A percentile compares a stretch with the other conserved stretches of the same genome.
Conservation (phyloP, 176 grass and related monocot species). For the Tillandsia fasciculata region DNA sequence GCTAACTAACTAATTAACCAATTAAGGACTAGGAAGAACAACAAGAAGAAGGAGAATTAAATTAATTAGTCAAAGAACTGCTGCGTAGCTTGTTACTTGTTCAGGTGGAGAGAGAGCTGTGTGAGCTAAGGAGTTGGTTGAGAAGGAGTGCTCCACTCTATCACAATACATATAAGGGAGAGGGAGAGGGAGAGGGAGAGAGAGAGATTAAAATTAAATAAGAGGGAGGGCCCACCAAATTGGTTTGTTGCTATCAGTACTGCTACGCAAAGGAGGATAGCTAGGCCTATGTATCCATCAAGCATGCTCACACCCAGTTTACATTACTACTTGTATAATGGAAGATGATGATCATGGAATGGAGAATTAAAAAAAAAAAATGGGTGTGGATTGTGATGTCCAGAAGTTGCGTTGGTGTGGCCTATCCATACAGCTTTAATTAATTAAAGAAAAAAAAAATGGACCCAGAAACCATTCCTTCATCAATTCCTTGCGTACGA, state of each 20-base stretch:
- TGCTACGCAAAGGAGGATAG: background rate
- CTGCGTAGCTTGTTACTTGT: background rate
- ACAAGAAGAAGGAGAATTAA: too few relatives aligned
- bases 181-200: background rate
- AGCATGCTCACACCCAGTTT: background rate
- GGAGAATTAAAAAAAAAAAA: background rate
- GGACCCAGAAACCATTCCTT: too few relatives aligned
- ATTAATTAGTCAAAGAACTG: too few relatives aligned
- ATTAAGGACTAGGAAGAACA: background rate
- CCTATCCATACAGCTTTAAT: too few relatives aligned
- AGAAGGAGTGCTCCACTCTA: constrained; percentile 2
- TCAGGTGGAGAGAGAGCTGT: background rate
- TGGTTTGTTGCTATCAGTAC: constrained; percentile 15
- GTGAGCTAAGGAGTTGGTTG: background rate
- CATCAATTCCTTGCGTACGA: too few relatives aligned
- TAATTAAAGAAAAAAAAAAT: too few relatives aligned
- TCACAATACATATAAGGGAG: constrained; percentile 4
- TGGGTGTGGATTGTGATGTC: background rate
- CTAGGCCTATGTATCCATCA: background rate
- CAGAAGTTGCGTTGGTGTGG: too few relatives aligned
- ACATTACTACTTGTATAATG: constrained; percentile 2
- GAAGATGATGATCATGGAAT: background rate
- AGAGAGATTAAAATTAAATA: background rate
- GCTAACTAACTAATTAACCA: too few relatives aligned
- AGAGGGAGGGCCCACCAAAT: constrained; percentile 11